A percentile compares a stretch with the other conserved stretches of the same genome.
Conservation (phyloP, 176 grass and related monocot species). For the Guadua angustifolia region DNA sequence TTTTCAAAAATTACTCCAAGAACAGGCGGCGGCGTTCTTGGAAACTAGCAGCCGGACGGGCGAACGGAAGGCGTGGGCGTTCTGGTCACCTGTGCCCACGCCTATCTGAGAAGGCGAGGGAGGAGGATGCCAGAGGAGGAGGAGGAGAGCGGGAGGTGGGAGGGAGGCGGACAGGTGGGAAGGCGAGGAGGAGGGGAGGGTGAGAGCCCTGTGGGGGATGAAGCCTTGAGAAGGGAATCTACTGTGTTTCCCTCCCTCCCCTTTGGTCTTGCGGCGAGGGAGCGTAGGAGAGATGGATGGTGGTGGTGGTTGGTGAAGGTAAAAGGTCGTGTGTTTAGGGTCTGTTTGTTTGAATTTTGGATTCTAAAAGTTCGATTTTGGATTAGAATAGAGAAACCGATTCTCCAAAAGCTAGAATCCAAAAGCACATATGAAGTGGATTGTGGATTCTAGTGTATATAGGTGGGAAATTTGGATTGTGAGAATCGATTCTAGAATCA, state of each 20-base stretch:
- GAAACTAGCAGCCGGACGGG: conserved; percentile 19
- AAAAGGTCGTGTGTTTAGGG: too few species aligned
- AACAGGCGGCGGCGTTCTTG: conserved; percentile 25
- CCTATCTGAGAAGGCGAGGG: not conserved
- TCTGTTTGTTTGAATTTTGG: too few species aligned
- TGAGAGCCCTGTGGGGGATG: not conserved
- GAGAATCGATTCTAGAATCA: too few species aligned
- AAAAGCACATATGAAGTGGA: too few species aligned
- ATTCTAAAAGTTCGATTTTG: too few species aligned
- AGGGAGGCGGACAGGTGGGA: conserved; percentile 5
- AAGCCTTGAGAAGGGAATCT: conserved; percentile 42
- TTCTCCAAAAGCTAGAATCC: too few species aligned
- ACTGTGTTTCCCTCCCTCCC: conserved; percentile 13
- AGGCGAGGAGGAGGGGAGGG: not conserved
- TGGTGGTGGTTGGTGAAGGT: too few species aligned
- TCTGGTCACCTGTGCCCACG: not conserved
- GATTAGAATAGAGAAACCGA: too few species aligned
- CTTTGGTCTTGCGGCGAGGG: not conserved
- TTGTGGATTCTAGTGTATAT: too few species aligned
- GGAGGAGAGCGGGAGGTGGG: not conserved
- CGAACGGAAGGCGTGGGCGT: not conserved
- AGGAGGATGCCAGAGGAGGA: conserved; percentile 5
- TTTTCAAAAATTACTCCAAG: not conserved
- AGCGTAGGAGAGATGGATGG: too few species aligned
- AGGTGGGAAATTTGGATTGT: too few species aligned